Conservation (phyloP, 768 basidiomycete genomes). For the Mycena venus region DNA sequence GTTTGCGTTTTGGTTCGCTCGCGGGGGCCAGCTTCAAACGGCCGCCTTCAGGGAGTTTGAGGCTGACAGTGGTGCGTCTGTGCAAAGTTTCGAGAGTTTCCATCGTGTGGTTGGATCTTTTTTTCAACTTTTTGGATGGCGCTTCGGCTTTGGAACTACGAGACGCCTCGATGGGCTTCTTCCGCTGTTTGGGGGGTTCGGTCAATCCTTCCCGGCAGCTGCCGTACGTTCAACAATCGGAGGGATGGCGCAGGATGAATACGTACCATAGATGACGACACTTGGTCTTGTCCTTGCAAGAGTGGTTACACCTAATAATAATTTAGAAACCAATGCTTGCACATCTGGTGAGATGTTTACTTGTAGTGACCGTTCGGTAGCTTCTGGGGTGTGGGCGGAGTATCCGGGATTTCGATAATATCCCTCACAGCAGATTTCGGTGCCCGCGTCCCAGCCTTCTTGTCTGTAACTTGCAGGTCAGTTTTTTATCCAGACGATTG, state of each 20-base stretch:
- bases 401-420: neutral
- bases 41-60: slow-evolving; percentile 53
- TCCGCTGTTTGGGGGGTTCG: slow-evolving; percentile 57
- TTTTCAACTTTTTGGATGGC: slow-evolving; percentile 25
- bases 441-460: slow-evolving; percentile 6
- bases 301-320: slow-evolving; percentile 77
- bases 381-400: slow-evolving; percentile 44
- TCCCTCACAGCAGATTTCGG: slow-evolving; percentile 1
- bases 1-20: slow-evolving; percentile 44
- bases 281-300: slow-evolving; percentile 81
- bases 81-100: slow-evolving; percentile 59
- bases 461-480: slow-evolving; percentile 10
- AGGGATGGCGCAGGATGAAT: neutral
- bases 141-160: neutral
- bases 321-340: neutral
- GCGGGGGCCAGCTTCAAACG: slow-evolving; percentile 59
- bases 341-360: slow-evolving; percentile 50
- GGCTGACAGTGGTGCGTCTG: slow-evolving; percentile 56
- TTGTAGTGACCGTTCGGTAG: slow-evolving; percentile 75
- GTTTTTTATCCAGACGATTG: neutral
- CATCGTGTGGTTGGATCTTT: slow-evolving; percentile 45
- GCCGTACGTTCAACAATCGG: slow-evolving; percentile 11
- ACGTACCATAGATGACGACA: slow-evolving; percentile 85
- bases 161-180: slow-evolving; percentile 30
- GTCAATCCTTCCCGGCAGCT: slow-evolving; percentile 82